phyloP scores from a whole-genome alignment of 352 stramenopile species.

The Paralagenidium karlingii region DNA sequence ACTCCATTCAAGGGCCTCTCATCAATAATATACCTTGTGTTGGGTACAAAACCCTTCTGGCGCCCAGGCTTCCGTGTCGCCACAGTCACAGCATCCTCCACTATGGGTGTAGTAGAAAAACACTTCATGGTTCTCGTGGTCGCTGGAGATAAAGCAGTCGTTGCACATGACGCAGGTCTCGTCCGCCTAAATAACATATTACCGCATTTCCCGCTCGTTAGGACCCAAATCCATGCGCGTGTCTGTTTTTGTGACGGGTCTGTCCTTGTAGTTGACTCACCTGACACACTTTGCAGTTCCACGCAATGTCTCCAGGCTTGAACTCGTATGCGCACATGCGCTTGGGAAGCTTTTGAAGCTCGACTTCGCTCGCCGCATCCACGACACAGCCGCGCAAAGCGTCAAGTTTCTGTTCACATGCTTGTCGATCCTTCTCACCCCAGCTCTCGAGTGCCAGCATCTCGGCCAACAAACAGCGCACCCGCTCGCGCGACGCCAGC shows the following conservation, averaged over 20 bases:
- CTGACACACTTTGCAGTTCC: conserved; percentile 90
- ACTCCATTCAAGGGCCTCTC: too few relatives aligned
- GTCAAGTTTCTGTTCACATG: conserved; percentile 28
- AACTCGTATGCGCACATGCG: conserved; percentile 91
- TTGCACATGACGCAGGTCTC: conserved; percentile 97
- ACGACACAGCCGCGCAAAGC: conserved; percentile 46
- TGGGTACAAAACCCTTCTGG: conserved; percentile 88
- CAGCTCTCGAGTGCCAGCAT: conserved; percentile 29
- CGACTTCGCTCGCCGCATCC: conserved; percentile 23
- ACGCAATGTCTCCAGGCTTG: conserved; percentile 94
- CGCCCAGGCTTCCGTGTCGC: conserved; percentile 94
- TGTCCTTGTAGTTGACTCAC: conserved; percentile 12
- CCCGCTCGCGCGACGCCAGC: conserved; percentile 12
- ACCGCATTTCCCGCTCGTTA: not conserved
- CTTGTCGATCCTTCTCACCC: conserved; percentile 47
- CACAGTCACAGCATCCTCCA: conserved; percentile 97
- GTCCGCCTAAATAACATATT: conserved; percentile 13
- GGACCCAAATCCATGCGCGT: conserved; percentile 3
- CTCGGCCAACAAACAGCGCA: conserved; percentile 33
- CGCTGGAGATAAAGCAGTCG: conserved; percentile 90
- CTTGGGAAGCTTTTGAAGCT: conserved; percentile 56
- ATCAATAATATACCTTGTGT: conserved; percentile 79
- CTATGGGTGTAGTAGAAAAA: conserved; percentile 93
- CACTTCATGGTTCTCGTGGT: conserved; percentile 91
- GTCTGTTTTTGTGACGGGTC: conserved; percentile 15